Conservation (phyloP, 768 basidiomycete species). For the Boletus coccyginus region DNA sequence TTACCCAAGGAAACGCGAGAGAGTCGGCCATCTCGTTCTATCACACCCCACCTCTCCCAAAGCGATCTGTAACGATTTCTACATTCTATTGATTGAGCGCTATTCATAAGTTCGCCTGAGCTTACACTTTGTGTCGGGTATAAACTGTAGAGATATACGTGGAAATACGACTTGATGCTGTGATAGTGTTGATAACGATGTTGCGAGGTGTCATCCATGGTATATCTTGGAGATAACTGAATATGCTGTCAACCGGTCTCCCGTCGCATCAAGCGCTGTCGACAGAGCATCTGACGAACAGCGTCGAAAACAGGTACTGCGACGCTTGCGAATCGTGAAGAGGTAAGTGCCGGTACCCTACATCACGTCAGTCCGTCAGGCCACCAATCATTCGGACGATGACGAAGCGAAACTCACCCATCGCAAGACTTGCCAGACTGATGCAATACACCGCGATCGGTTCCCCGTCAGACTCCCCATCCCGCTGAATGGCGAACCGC, state of each 20-base stretch:
- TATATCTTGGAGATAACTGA: not conserved
- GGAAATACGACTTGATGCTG: not conserved
- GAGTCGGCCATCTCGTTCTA: no score
- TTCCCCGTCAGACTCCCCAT: constrained; percentile 55
- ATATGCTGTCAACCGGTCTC: no score
- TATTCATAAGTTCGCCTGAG: not conserved
- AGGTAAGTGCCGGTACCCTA: constrained; percentile 89
- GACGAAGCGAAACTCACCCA: constrained; percentile 48
- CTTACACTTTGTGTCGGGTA: not conserved
- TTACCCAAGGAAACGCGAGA: no score
- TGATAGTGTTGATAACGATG: not conserved
- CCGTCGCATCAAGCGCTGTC: constrained; percentile 23
- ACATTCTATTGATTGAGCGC: not conserved
- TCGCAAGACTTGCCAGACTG: constrained; percentile 66
- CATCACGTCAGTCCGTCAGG: not conserved
- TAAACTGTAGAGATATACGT: not conserved
- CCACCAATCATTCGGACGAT: not conserved
- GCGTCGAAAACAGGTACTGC: constrained; percentile 90
- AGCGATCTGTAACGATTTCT: not conserved
- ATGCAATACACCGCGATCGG: constrained; percentile 74
- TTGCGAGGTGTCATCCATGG: not conserved
- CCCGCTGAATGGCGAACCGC: constrained; percentile 69
- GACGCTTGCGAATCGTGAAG: constrained; percentile 85
- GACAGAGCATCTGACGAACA: constrained; percentile 73
- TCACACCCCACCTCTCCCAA: no score